Conservation (phyloP, 2,329 filamentous ascomycete species). For the Stromatinia cepivora region DNA sequence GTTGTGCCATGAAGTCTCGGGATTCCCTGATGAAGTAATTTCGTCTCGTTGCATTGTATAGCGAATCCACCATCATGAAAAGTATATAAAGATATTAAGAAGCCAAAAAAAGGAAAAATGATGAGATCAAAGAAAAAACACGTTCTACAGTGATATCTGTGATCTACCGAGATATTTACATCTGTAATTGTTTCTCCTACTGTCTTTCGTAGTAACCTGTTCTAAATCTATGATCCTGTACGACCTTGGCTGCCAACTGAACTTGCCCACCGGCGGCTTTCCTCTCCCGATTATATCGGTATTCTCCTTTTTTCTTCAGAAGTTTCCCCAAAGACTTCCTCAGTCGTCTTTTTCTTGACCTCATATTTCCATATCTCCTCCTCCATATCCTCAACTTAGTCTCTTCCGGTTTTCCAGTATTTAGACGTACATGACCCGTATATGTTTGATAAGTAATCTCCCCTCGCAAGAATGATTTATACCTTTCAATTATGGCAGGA, state of each 20-base stretch:
- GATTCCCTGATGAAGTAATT: neutral
- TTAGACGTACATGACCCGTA: neutral
- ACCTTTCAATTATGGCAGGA: constrained; percentile 2
- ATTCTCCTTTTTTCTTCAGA: neutral
- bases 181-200: neutral
- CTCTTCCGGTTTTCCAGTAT: neutral
- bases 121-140: neutral
- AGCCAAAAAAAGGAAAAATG: neutral
- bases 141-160: neutral
- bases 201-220: neutral
- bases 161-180: neutral
- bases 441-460: constrained; percentile 8
- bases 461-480: neutral
- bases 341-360: neutral
- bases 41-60: no score
- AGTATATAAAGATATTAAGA: rapidly evolving
- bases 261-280: neutral
- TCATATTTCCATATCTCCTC: neutral
- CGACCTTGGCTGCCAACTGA: constrained; percentile 6
- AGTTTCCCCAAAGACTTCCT: neutral
- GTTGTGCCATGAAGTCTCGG: no score
- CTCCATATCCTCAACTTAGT: constrained; percentile 16
- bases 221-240: neutral
- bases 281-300: neutral
- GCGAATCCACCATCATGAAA: no score